A percentile compares a stretch with the other conserved stretches of the same genome.
Conservation (phyloP, 176 grass and related monocot species). For the Musa schizocarpa region DNA sequence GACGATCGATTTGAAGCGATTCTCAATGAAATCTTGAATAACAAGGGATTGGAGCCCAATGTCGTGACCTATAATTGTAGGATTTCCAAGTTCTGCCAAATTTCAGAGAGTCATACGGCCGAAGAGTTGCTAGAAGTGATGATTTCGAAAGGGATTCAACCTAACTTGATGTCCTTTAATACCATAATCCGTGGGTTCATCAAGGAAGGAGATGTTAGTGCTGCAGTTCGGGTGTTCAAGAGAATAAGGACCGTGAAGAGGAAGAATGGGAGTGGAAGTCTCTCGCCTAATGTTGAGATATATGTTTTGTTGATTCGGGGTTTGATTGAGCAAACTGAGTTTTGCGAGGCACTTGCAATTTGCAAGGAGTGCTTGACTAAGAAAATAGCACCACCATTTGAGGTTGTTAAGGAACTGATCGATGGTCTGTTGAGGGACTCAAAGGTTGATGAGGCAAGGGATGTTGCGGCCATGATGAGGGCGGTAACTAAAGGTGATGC, state of each 20-base stretch:
- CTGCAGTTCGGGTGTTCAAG: constrained; percentile 57
- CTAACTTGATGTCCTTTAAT: constrained; percentile 52
- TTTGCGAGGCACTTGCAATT: constrained; percentile 53
- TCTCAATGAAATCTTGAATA: constrained; percentile 41
- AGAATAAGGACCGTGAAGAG: constrained; percentile 74
- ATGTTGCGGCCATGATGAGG: constrained; percentile 55
- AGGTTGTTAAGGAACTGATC: constrained; percentile 55
- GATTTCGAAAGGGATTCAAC: constrained; percentile 48
- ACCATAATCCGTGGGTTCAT: constrained; percentile 61
- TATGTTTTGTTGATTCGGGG: constrained; percentile 50
- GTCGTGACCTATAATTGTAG: constrained; percentile 67
- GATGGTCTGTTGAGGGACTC: constrained; percentile 51
- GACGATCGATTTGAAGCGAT: constrained; percentile 46
- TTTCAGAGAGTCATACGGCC: constrained; percentile 46
- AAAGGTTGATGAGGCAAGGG: constrained; percentile 45
- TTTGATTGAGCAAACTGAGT: constrained; percentile 48
- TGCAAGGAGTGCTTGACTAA: constrained; percentile 63
- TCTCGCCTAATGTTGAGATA: constrained; percentile 36
- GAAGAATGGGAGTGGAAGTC: constrained; percentile 44
- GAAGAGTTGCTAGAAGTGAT: constrained; percentile 70
- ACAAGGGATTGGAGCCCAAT: constrained; percentile 44
- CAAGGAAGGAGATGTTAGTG: constrained; percentile 40
- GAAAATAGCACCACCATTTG: constrained; percentile 48
- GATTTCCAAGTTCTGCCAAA: constrained; percentile 52
- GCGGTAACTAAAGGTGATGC: constrained; percentile 51